These are phyloP conservation scores for Fusarium mundagurra DNA, from an alignment of 2,329 filamentous ascomycete species.

Conservation along the genomic window DNA sequence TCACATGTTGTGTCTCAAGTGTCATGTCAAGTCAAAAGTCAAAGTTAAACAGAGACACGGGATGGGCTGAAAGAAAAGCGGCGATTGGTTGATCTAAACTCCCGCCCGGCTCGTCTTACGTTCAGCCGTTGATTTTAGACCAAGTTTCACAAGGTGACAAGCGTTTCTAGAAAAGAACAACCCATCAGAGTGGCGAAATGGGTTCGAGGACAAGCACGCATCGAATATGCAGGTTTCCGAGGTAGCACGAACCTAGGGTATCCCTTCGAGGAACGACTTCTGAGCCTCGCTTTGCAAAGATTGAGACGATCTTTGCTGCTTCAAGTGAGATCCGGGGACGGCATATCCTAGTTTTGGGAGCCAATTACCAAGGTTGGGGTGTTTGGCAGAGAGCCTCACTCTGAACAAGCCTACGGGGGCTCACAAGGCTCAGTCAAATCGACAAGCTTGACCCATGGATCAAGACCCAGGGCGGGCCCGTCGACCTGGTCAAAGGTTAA, in stretches of 20 bases:
- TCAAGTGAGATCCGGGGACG: not conserved
- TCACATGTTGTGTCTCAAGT: conserved; percentile 24
- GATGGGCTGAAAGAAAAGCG: conserved; percentile 2
- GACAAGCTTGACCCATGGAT: too few relatives aligned
- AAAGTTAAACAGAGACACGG: not conserved
- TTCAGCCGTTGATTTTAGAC: not conserved
- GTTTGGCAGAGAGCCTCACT: conserved; percentile 2
- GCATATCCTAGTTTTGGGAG: not conserved
- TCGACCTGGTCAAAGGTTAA: not conserved
- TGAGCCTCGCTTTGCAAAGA: conserved; percentile 9
- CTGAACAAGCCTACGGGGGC: not conserved
- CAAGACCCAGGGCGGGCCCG: too few relatives aligned
- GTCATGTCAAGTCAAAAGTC: not conserved
- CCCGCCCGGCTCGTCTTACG: conserved; percentile 14
- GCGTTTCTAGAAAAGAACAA: conserved; percentile 27
- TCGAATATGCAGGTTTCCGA: conserved; percentile 17
- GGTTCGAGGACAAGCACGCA: conserved; percentile 1
- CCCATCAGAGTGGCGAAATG: conserved; percentile 29
- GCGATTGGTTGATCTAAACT: conserved; percentile 11
- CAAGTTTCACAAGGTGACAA: conserved; percentile 18
- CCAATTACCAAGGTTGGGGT: conserved; percentile 1
- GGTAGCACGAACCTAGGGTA: conserved; percentile 4
- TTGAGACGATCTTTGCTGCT: conserved; percentile 11
- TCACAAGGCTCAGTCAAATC: too few relatives aligned
- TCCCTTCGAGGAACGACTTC: not conserved